A percentile compares a stretch with the other conserved stretches of the same genome.
Evolutionary conservation across 176 grass and related monocot genomes (phyloP).

Genomic region (Chloris gayana): DNA sequence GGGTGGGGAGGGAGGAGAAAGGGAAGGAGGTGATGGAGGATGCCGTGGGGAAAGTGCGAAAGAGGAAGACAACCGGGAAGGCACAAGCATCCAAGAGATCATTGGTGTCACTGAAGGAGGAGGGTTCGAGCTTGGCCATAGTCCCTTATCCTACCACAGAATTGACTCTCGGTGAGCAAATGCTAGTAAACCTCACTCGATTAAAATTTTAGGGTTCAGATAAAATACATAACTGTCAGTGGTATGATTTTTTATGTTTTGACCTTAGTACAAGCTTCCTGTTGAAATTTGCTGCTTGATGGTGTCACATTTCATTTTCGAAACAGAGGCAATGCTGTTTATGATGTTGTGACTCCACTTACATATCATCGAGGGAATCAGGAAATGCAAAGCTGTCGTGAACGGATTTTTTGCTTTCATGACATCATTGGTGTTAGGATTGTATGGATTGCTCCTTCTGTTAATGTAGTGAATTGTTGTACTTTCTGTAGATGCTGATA

Average conservation of each 20-base stretch:
- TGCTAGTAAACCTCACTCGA: background rate
- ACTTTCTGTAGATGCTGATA: background rate
- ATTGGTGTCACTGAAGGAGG: slow-evolving; percentile 17
- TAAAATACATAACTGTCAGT: background rate
- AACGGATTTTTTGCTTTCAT: background rate
- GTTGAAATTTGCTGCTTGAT: background rate
- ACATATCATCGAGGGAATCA: background rate
- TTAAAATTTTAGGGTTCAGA: background rate
- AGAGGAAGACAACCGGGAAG: slow-evolving; percentile 19
- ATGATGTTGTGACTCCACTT: background rate
- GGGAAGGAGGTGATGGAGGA: slow-evolving; percentile 48
- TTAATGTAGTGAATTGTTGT: background rate
- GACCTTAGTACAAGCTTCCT: no score
- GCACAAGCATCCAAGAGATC: slow-evolving; percentile 5
- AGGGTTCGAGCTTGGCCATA: slow-evolving; percentile 41
- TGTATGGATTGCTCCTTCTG: background rate
- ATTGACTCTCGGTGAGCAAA: slow-evolving; percentile 33
- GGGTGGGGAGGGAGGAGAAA: slow-evolving; percentile 20
- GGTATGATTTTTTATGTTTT: background rate
- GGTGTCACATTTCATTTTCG: background rate
- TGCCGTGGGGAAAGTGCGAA: slow-evolving; percentile 30
- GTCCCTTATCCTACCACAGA: slow-evolving; percentile 14
- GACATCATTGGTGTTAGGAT: background rate
- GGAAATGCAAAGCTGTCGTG: background rate
- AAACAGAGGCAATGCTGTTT: background rate